Conservation (phyloP, 2,329 filamentous ascomycete genomes). For the Fusarium falciforme region DNA sequence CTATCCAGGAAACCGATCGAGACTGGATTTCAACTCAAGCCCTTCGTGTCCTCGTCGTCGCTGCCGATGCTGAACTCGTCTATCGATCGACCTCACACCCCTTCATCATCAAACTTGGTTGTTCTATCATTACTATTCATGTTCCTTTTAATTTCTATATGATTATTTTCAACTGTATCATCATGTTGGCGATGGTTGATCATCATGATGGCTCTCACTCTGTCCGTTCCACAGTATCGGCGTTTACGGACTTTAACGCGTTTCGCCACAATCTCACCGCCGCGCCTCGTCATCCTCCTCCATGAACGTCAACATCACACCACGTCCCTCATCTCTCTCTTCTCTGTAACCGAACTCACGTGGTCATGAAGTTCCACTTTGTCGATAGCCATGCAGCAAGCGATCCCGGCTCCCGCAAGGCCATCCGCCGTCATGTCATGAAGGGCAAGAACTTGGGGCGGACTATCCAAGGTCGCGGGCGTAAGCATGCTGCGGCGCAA, state of each 20-base stretch:
- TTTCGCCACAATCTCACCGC: conserved; percentile 17
- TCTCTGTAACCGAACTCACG: neutral
- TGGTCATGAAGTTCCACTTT: conserved; percentile 36
- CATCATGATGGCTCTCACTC: neutral
- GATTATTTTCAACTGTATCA: neutral
- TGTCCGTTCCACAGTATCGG: conserved; percentile 9
- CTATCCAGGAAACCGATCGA: neutral
- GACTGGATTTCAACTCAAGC: neutral
- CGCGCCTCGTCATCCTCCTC: neutral
- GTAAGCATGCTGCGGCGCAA: conserved; percentile 21
- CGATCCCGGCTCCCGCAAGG: conserved; percentile 15
- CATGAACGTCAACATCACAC: neutral
- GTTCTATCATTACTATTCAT: neutral
- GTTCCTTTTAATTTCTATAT: neutral
- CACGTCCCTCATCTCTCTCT: neutral
- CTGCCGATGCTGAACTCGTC: neutral
- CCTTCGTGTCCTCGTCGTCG: neutral
- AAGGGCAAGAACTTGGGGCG: conserved; percentile 38
- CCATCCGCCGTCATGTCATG: conserved; percentile 40
- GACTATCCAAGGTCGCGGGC: conserved; percentile 31
- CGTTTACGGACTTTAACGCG: conserved; percentile 29
- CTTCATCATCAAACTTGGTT: neutral
- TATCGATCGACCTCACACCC: neutral
- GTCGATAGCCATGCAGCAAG: conserved; percentile 19
- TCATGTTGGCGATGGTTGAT: neutral